A percentile compares a stretch with the other conserved stretches of the same genome.
Evolutionary conservation across 768 basidiomycete genomes (phyloP).

Genomic region (Leccinum rimulosum): DNA sequence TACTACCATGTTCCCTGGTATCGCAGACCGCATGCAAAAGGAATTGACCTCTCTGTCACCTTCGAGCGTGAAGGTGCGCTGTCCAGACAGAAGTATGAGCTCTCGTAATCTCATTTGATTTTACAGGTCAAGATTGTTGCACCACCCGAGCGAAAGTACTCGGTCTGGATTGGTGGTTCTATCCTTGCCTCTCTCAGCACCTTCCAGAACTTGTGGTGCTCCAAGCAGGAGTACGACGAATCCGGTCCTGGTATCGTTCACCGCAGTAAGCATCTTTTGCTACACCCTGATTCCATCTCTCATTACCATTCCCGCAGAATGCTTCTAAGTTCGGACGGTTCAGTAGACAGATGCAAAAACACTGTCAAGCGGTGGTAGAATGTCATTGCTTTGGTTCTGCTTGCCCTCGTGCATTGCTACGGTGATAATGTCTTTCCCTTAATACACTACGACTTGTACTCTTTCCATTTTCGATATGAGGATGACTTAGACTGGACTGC

Average conservation of each 20-base stretch:
- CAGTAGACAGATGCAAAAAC: constrained; percentile 20
- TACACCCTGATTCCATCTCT: not conserved
- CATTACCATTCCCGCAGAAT: constrained; percentile 16
- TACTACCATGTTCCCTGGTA: constrained; percentile 96
- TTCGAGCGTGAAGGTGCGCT: constrained; percentile 77
- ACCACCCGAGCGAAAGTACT: constrained; percentile 92
- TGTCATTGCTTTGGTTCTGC: constrained; percentile 17
- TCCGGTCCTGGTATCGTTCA: constrained; percentile 77
- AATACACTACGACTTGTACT: constrained; percentile 24
- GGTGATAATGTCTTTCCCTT: constrained; percentile 12
- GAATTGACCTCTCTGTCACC: constrained; percentile 79
- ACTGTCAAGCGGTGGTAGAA: constrained; percentile 28
- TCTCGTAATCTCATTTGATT: not conserved
- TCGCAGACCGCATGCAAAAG: constrained; percentile 94
- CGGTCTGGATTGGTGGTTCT: constrained; percentile 91
- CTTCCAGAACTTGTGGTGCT: constrained; percentile 97
- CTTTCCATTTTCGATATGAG: constrained; percentile 6
- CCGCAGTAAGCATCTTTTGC: constrained; percentile 52
- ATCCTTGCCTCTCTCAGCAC: constrained; percentile 87
- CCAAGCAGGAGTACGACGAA: constrained; percentile 92
- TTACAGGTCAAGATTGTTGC: constrained; percentile 83
- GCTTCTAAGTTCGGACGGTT: constrained; percentile 22
- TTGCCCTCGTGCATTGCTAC: constrained; percentile 14
- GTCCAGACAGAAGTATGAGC: not conserved
- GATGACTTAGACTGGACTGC: not conserved